Conservation (phyloP, 2,329 filamentous ascomycete genomes). For the Zymoseptoria ardabiliae region DNA sequence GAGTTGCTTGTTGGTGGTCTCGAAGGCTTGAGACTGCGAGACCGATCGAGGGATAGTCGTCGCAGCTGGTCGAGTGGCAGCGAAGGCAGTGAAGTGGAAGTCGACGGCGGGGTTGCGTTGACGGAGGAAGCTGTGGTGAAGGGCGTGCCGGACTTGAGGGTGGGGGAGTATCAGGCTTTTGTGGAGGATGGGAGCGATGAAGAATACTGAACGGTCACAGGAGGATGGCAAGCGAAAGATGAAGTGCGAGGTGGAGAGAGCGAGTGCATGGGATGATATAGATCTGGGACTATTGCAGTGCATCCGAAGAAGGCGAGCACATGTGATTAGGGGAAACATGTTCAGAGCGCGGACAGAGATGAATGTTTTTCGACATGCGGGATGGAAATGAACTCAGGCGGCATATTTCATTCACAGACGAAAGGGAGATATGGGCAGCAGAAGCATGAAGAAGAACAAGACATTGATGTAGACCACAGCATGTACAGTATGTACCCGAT, state of each 20-base stretch:
- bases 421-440: not conserved
- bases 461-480: not conserved
- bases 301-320: no score
- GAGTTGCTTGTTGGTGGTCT: conserved; percentile 7
- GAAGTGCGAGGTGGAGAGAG: no score
- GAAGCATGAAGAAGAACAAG: not conserved
- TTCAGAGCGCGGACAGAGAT: no score
- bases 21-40: not conserved
- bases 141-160: conserved; percentile 31
- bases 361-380: not conserved
- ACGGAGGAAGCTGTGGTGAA: conserved; percentile 50
- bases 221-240: no score
- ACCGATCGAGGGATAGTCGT: conserved; percentile 11
- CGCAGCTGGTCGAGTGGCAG: conserved; percentile 9
- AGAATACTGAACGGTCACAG: not conserved
- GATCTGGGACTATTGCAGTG: no score
- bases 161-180: not conserved
- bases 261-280: no score
- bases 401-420: not conserved
- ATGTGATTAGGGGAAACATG: no score
- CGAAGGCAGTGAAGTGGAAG: conserved; percentile 35
- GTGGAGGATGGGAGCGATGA: not conserved
- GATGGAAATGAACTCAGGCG: not conserved
- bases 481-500: no score
- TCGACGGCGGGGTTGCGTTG: conserved; percentile 48